Base-by-base conservation (phyloP, 495 filamentous ascomycete genomes). In the Trichoderma gamsii region DNA sequence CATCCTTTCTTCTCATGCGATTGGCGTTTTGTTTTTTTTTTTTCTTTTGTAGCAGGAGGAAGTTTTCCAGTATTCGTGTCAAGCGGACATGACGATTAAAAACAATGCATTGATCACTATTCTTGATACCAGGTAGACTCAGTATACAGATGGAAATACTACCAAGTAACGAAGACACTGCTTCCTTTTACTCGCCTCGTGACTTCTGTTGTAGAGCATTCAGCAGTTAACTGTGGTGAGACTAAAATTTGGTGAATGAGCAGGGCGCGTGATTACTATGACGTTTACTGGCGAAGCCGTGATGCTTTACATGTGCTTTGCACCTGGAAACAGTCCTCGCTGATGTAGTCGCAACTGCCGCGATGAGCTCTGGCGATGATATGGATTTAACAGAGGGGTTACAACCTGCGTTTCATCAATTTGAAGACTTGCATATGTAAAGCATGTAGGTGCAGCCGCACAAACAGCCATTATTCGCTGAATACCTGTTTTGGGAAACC, bases 61-160 rank as follows among this genome's bases (percentile, higher is more conserved):
- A 29, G 21, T n/a, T n/a, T 23, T 0, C 25, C 25, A 12, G 11
- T 23, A 11, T 61, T 61, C 32, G 52, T 61, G 25, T 13, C 52
- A n/a, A 12, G 25, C 8, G 23, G 15, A 32, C 52, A 29, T 23
- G 51, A 56, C 0, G 21, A n/a, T n/a, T n/a, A 52, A 4, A n/a
- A 52, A 5, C 12, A n/a, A 12, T 16, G 52, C 44, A 46, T 46
- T 13, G 25, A 32, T 29, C 23, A 61, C 27, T n/a, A 29, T 29
- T 16, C 15, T 61, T 61, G 52, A 61, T 61, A 61, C 13, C 52
- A 27, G 52, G 52, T 61, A 61, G 52, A 61, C 25, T 29, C 27
- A 27, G 23, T 61, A 61, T 61, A 29, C 52, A 61, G 23, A 61
- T 32, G 52, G 52, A 27, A 61, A 46, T 52, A 52, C 49, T 61